These are phyloP conservation scores for Geum urbanum DNA, from an alignment of 306 rosid genomes.

Conservation along the genomic window DNA sequence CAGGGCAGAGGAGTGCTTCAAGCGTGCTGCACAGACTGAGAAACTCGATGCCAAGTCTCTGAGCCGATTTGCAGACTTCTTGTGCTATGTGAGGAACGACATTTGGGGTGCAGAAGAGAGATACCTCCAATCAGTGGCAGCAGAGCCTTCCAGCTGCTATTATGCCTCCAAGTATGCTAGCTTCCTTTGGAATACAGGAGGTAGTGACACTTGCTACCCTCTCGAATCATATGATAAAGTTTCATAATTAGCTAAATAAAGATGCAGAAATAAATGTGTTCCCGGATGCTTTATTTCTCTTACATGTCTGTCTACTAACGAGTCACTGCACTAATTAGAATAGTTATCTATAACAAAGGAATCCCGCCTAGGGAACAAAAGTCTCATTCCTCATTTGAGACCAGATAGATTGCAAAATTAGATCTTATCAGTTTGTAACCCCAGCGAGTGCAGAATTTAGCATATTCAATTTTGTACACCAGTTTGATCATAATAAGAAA, in stretches of 20 bases:
- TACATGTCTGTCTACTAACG: neutral
- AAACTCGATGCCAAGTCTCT: constrained; percentile 56
- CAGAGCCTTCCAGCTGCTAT: constrained; percentile 45
- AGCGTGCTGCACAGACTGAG: constrained; percentile 38
- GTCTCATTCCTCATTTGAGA: neutral
- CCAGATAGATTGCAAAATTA: neutral
- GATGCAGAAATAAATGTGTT: neutral
- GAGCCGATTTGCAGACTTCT: constrained; percentile 61
- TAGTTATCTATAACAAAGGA: neutral
- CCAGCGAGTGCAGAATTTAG: neutral
- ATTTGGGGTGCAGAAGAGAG: constrained; percentile 61
- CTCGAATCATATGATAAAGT: constrained; percentile 16
- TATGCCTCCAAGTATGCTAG: constrained; percentile 55
- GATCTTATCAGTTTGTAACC: neutral
- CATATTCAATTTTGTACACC: neutral
- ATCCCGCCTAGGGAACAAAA: neutral
- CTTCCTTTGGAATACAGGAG: constrained; percentile 71
- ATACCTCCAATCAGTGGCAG: constrained; percentile 59
- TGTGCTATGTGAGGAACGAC: constrained; percentile 57
- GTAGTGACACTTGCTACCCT: constrained; percentile 51
- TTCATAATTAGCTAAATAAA: neutral
- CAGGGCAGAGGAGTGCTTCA: constrained; percentile 83
- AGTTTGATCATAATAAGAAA: constrained; percentile 13
- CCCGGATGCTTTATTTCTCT: neutral
- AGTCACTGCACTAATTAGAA: neutral